Base-by-base conservation (phyloP, 2,329 filamentous ascomycete species). In the Parastagonospora avenae region DNA sequence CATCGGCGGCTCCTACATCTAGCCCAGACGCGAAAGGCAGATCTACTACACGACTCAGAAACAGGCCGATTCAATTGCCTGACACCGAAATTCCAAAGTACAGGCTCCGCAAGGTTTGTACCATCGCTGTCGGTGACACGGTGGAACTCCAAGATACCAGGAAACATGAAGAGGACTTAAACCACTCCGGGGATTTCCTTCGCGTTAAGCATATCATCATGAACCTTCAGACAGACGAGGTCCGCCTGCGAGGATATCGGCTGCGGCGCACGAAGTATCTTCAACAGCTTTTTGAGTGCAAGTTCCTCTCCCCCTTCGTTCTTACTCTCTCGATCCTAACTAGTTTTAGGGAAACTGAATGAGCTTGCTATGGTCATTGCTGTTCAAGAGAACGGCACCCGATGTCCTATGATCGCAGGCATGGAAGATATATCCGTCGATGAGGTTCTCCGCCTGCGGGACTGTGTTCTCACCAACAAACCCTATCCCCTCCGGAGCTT, bases 171-270 rank as follows among this genome's bases (percentile, higher is more conserved):
- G 44, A 45, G 3, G 4, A 29, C 4, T 11, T 24, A 7, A 19
- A 55, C 1, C 38, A 32, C 1, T 33, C 60, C 2, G 63, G 64
- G 0, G 67, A 70, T 19, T 69, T 69, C 44, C 27, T 71, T 0
- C 40, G 55, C 0, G 53, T 70, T 10, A 52, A 38, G 1, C n/a
- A 31, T 2, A 66, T 72, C 14, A 33, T 65, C 1, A 42, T 53
- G 12, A 47, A 66, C 31, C 5, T 60, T 0, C 31, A 52, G 16
- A 66, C 56, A 0, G 55, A 59, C 8, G 44, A 63, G 8, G 44
- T 68, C 2, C 33, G n/a, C 1, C 39, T 70, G 1, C 37, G 55
- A 8, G 68, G 69, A 0, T 54, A 58, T 24, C 54, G 59, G 1
- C 42, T 70, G 14, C 43, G 60, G 0, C 49, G 67, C 0, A 45